A percentile compares a stretch with the other conserved stretches of the same genome.
Conservation (phyloP, 139 green algal species). For the Eudorina sp. region DNA sequence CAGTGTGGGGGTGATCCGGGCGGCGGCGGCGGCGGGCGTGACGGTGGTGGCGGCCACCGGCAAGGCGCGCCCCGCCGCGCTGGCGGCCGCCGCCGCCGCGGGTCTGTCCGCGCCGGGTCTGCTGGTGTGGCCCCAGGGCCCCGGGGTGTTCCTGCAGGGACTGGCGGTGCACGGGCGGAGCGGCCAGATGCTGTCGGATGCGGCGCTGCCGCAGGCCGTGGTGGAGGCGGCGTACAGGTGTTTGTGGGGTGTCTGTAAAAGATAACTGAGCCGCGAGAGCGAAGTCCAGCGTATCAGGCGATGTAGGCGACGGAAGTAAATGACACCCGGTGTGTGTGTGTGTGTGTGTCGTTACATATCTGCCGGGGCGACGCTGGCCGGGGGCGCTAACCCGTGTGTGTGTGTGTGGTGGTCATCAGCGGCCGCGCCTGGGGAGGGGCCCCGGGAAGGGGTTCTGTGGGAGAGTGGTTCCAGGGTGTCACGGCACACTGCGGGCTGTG, state of each 20-base stretch:
- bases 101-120: slow-evolving; percentile 75
- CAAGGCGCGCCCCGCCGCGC: slow-evolving; percentile 93
- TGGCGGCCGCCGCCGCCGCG: slow-evolving; percentile 69
- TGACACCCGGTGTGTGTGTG: too few species aligned
- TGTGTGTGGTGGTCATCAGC: too few species aligned
- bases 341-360: too few species aligned
- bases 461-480: too few species aligned
- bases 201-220: slow-evolving; percentile 66
- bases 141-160: slow-evolving; percentile 90
- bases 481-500: too few species aligned
- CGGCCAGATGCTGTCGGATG: slow-evolving; percentile 60
- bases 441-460: too few species aligned
- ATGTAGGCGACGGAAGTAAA: not conserved
- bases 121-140: slow-evolving; percentile 69
- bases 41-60: slow-evolving; percentile 92
- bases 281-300: not conserved
- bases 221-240: slow-evolving; percentile 77
- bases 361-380: too few species aligned
- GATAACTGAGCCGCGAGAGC: too few species aligned
- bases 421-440: too few species aligned
- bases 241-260: too few species aligned
- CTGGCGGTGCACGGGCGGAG: slow-evolving; percentile 55
- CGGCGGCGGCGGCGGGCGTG: slow-evolving; percentile 75
- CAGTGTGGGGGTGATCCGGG: slow-evolving; percentile 77
- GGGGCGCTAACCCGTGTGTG: too few species aligned